Conservation (phyloP, 768 basidiomycete species). For the Melanogaster broomeanus region DNA sequence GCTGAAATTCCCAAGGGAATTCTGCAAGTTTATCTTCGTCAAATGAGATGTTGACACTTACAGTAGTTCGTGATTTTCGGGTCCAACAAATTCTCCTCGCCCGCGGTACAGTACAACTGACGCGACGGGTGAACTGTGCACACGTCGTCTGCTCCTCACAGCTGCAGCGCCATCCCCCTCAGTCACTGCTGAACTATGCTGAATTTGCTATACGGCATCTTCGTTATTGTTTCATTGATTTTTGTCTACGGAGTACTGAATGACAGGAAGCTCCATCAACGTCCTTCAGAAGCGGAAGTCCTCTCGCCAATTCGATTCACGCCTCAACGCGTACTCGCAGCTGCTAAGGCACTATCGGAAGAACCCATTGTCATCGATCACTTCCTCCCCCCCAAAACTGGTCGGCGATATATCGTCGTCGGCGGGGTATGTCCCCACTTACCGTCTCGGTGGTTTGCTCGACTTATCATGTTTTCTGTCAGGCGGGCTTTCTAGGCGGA, state of each 20-base stretch:
- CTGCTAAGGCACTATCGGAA: slow-evolving; percentile 39
- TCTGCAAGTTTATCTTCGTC: too few relatives aligned
- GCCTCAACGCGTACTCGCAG: slow-evolving; percentile 40
- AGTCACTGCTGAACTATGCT: slow-evolving; percentile 22
- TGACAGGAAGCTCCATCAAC: slow-evolving; percentile 50
- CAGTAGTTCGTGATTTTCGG: too few relatives aligned
- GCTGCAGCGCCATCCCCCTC: background rate
- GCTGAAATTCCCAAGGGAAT: too few relatives aligned
- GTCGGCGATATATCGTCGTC: slow-evolving; percentile 72
- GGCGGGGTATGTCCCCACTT: slow-evolving; percentile 58
- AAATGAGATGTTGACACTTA: too few relatives aligned
- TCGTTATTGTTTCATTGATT: slow-evolving; percentile 2
- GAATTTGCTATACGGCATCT: slow-evolving; percentile 5
- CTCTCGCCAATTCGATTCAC: slow-evolving; percentile 58
- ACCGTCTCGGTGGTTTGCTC: background rate
- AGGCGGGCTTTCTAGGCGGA: slow-evolving; percentile 78
- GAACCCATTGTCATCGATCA: slow-evolving; percentile 38
- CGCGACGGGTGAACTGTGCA: too few relatives aligned
- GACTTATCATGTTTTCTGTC: background rate
- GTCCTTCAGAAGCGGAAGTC: slow-evolving; percentile 48
- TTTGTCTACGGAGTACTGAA: slow-evolving; percentile 50
- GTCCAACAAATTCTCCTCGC: too few relatives aligned
- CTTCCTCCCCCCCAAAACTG: slow-evolving; percentile 66
- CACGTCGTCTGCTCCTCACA: background rate
- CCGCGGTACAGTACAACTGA: too few relatives aligned